Evolutionary conservation across 805 yeast species (phyloP).

Genomic region (Blastobotrys mokoenaii): DNA sequence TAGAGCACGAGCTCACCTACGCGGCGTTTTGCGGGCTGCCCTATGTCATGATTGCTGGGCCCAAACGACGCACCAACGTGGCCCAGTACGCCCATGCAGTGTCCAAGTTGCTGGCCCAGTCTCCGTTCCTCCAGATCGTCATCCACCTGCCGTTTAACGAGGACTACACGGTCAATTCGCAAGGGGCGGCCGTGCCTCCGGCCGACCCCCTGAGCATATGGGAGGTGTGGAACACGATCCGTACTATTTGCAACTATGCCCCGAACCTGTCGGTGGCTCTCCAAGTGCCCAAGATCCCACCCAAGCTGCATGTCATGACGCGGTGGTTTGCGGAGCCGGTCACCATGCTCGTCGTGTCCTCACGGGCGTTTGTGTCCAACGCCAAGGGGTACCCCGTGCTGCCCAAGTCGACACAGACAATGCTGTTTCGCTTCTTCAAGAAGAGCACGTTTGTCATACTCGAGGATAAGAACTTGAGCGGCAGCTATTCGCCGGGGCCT

Average conservation of each 20-base stretch:
- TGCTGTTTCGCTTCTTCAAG: conserved; percentile 38
- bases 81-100: conserved; percentile 41
- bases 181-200: conserved; percentile 22
- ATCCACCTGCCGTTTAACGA: conserved; percentile 28
- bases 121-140: conserved; percentile 24
- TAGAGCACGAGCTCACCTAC: conserved; percentile 49
- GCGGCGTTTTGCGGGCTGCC: conserved; percentile 52
- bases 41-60: conserved; percentile 55
- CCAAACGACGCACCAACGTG: conserved; percentile 45
- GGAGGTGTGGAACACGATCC: conserved; percentile 66
- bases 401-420: conserved; percentile 45
- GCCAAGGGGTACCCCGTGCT: conserved; percentile 58
- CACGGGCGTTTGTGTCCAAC: conserved; percentile 49
- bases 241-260: conserved; percentile 48
- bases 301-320: conserved; percentile 42
- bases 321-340: conserved; percentile 69
- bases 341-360: conserved; percentile 45
- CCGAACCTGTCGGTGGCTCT: conserved; percentile 57
- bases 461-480: conserved; percentile 40
- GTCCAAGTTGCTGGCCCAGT: conserved; percentile 25
- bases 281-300: conserved; percentile 57
- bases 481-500: background rate
- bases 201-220: conserved; percentile 48
- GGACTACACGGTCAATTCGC: conserved; percentile 29
- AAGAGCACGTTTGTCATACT: conserved; percentile 38